A percentile compares a stretch with the other conserved stretches of the same genome.
These are phyloP conservation scores for Proliferodiscus dingleyae DNA, from an alignment of 2,329 filamentous ascomycete genomes.

Conservation along the genomic window DNA sequence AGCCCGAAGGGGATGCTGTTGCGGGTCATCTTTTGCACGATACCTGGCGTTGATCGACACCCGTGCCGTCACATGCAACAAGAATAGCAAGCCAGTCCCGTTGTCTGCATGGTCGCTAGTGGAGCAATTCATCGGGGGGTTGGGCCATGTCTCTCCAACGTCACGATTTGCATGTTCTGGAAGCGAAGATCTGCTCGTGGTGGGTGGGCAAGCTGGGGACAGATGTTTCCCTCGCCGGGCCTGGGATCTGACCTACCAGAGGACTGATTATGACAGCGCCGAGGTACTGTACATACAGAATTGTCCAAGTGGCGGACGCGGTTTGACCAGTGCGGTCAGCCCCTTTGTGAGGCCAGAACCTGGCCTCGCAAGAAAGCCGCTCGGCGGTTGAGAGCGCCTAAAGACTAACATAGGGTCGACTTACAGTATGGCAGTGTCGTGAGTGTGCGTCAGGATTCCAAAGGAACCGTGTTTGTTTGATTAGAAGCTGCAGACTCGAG, in stretches of 20 bases:
- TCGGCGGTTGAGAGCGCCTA: background rate
- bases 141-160: background rate
- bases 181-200: background rate
- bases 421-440: background rate
- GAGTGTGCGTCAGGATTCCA: conserved; percentile 4
- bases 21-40: background rate
- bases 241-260: too few species aligned
- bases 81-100: background rate
- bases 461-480: conserved; percentile 6
- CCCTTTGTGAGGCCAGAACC: too few species aligned
- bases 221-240: too few species aligned
- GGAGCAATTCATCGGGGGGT: background rate
- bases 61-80: too few species aligned
- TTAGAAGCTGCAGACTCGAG: conserved; percentile 8
- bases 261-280: too few species aligned
- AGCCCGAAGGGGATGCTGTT: background rate
- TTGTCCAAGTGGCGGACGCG: too few species aligned
- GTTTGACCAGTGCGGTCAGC: too few species aligned
- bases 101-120: background rate
- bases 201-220: too few species aligned
- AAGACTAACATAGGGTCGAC: background rate
- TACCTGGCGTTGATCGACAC: too few species aligned
- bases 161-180: background rate
- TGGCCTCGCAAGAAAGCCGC: too few species aligned
- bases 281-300: too few species aligned